These are phyloP conservation scores for Prunus salicina DNA, from an alignment of 306 rosid species.

Conservation along the genomic window DNA sequence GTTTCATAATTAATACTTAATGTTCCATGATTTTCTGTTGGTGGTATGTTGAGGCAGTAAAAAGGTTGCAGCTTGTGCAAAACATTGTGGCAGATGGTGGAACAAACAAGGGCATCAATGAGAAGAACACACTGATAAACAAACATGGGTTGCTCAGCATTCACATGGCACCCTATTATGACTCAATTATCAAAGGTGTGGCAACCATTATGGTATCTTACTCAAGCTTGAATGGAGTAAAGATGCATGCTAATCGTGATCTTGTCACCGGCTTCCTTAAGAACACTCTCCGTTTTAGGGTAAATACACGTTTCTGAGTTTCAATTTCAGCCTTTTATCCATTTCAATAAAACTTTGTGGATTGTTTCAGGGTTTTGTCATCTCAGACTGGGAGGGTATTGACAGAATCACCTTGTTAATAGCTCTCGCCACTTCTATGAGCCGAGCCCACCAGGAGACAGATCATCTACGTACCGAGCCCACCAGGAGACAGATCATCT, in stretches of 20 bases:
- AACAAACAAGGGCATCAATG: constrained; percentile 34
- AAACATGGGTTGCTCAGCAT: constrained; percentile 32
- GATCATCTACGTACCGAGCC: too few relatives aligned
- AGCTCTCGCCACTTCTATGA: too few relatives aligned
- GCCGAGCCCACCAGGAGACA: too few relatives aligned
- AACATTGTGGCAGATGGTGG: constrained; percentile 46
- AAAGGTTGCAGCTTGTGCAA: constrained; percentile 43
- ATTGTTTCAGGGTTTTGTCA: constrained; percentile 34
- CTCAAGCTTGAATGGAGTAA: constrained; percentile 42
- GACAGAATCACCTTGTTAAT: too few relatives aligned
- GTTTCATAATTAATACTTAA: too few relatives aligned
- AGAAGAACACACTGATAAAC: constrained; percentile 23
- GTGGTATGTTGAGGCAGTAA: not conserved
- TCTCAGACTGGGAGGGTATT: constrained; percentile 43
- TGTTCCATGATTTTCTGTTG: too few relatives aligned
- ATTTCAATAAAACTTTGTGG: not conserved
- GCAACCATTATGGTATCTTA: constrained; percentile 39
- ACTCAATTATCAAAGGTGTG: constrained; percentile 32
- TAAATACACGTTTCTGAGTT: not conserved
- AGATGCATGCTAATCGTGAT: constrained; percentile 37
- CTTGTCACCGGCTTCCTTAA: constrained; percentile 35
- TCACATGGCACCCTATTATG: constrained; percentile 36
- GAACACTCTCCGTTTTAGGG: constrained; percentile 38
- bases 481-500: too few relatives aligned
- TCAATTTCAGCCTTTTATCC: not conserved